Percentiles rank a stretch among this genome's conserved stretches.
Evolutionary conservation across 2,329 filamentous ascomycete genomes (phyloP).

Genomic region (Calonectria fujianensis): DNA sequence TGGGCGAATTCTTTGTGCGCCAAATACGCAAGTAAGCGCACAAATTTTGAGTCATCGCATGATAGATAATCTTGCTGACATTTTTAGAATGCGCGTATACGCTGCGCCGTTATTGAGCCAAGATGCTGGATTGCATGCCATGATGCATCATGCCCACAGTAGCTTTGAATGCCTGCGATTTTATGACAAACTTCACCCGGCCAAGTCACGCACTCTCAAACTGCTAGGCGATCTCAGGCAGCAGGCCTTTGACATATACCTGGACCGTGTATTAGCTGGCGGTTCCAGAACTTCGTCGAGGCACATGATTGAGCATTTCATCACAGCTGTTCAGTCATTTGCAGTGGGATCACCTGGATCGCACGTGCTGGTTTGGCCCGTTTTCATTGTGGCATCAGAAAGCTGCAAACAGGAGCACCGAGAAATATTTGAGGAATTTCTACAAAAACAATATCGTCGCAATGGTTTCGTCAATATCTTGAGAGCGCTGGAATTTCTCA

Average conservation of each 20-base stretch:
- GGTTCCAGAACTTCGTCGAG: conserved; percentile 78
- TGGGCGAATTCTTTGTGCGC: conserved; percentile 43
- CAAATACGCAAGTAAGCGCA: conserved; percentile 50
- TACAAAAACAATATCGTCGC: conserved; percentile 44
- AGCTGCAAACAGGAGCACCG: conserved; percentile 46
- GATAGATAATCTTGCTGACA: conserved; percentile 70
- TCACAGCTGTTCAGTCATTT: conserved; percentile 47
- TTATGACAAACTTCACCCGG: conserved; percentile 52
- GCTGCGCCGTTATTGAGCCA: conserved; percentile 49
- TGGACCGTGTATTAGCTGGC: conserved; percentile 34
- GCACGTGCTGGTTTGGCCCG: conserved; percentile 52
- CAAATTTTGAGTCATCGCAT: conserved; percentile 54
- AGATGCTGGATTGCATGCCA: conserved; percentile 44
- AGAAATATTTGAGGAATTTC: conserved; percentile 43
- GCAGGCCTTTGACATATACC: conserved; percentile 44
- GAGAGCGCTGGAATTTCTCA: conserved; percentile 47
- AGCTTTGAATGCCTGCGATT: conserved; percentile 73
- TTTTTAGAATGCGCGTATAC: conserved; percentile 48
- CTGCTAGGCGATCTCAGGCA: conserved; percentile 36
- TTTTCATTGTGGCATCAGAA: conserved; percentile 52
- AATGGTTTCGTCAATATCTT: conserved; percentile 51
- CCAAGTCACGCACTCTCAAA: conserved; percentile 33
- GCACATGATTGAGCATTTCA: conserved; percentile 60
- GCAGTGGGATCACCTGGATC: conserved; percentile 43
- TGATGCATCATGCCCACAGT: conserved; percentile 40